phyloP scores from a whole-genome alignment of 2,329 filamentous ascomycete genomes.

The Aspergillus ustus region DNA sequence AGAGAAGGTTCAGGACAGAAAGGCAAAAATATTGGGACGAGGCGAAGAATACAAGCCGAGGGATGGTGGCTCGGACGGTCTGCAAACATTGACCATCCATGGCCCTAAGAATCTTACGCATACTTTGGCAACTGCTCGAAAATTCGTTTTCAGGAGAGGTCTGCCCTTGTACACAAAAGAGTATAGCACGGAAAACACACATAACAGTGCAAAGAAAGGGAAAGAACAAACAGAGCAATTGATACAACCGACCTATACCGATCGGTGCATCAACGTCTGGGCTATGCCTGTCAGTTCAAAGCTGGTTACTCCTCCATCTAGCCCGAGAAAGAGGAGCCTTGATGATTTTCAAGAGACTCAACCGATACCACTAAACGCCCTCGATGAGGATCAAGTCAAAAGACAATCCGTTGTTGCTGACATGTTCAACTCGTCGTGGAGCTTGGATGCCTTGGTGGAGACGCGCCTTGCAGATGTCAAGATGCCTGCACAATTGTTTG shows the following conservation, averaged over 20 bases:
- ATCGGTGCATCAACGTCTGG: slow-evolving; percentile 83
- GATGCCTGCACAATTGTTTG: slow-evolving; percentile 71
- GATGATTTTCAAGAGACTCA: slow-evolving; percentile 51
- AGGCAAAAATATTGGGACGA: no score
- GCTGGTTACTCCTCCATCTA: slow-evolving; percentile 25
- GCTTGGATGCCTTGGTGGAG: slow-evolving; percentile 70
- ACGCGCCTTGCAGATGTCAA: slow-evolving; percentile 68
- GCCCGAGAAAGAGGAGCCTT: slow-evolving; percentile 53
- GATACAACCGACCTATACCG: slow-evolving; percentile 68
- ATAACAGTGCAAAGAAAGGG: slow-evolving; percentile 27
- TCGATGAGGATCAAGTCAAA: slow-evolving; percentile 52
- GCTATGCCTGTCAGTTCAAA: slow-evolving; percentile 64
- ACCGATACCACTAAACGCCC: slow-evolving; percentile 24
- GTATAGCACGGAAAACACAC: slow-evolving; percentile 50
- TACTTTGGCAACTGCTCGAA: slow-evolving; percentile 76
- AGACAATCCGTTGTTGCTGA: slow-evolving; percentile 68
- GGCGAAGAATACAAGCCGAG: no score
- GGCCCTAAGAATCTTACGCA: slow-evolving; percentile 81
- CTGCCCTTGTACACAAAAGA: slow-evolving; percentile 76
- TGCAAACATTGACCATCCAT: slow-evolving; percentile 65
- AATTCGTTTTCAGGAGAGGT: slow-evolving; percentile 85
- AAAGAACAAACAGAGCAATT: slow-evolving; percentile 35
- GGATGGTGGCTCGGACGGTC: slow-evolving; percentile 8
- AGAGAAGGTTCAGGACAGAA: slow-evolving; percentile 20
- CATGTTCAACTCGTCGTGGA: slow-evolving; percentile 82